These are phyloP conservation scores for Russula sp. DNA, from an alignment of 768 basidiomycete genomes.

Conservation along the genomic window DNA sequence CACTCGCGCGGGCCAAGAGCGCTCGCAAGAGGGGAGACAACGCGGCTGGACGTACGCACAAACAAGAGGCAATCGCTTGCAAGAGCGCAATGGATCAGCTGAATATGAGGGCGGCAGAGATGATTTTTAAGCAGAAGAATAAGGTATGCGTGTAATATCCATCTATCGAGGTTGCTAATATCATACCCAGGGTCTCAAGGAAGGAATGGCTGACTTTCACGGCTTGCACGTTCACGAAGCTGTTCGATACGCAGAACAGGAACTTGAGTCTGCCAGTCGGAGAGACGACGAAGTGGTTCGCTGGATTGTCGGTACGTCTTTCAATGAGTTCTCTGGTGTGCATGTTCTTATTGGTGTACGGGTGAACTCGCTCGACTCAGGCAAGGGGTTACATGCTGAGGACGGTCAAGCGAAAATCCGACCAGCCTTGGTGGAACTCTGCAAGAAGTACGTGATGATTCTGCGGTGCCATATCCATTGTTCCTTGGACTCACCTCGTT, in stretches of 20 bases:
- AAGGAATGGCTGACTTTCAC: constrained; percentile 15
- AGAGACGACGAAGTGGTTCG: not conserved
- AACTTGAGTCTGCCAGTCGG: not conserved
- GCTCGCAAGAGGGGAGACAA: not conserved
- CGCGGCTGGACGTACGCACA: not conserved
- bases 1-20: not conserved
- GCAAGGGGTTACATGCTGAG: constrained; percentile 2
- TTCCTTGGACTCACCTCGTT: not conserved
- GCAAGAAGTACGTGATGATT: not conserved
- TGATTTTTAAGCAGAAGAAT: constrained; percentile 10
- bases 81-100: not conserved
- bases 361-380: not conserved
- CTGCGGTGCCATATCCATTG: not conserved
- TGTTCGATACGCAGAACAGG: not conserved
- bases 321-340: not conserved
- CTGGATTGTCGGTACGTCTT: constrained; percentile 13
- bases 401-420: constrained; percentile 1
- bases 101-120: constrained; percentile 1
- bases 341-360: not conserved
- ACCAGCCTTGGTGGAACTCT: constrained; percentile 4
- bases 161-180: not conserved
- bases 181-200: not conserved
- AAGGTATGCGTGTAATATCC: constrained; percentile 2
- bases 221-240: constrained; percentile 8
- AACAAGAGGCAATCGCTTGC: not conserved